A percentile compares a stretch with the other conserved stretches of the same genome.
phyloP scores from a whole-genome alignment of 2,329 filamentous ascomycete species.

The Talaromyces sp. region DNA sequence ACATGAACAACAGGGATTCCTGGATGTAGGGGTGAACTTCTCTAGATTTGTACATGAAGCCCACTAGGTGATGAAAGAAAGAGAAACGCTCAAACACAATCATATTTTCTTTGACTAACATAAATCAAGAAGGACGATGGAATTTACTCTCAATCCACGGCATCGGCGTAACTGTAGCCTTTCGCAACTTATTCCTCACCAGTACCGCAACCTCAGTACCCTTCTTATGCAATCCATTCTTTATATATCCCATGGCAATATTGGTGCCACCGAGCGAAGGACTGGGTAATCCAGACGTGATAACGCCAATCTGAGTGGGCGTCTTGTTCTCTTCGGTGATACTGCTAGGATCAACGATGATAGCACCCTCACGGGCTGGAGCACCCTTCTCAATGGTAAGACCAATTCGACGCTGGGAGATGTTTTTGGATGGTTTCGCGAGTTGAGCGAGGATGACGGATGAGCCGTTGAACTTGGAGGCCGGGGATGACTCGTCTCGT shows the following conservation, averaged over 20 bases:
- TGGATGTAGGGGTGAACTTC: too few relatives aligned
- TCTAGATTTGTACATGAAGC: background rate
- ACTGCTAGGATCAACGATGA: constrained; percentile 59
- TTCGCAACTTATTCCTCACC: constrained; percentile 72
- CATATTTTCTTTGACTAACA: background rate
- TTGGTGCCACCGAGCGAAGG: constrained; percentile 78
- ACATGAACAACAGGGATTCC: too few relatives aligned
- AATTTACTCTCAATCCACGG: constrained; percentile 83
- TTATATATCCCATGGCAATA: constrained; percentile 93
- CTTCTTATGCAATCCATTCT: constrained; percentile 75
- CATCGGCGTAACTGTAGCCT: constrained; percentile 80
- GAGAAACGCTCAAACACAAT: constrained; percentile 8
- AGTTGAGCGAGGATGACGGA: constrained; percentile 76
- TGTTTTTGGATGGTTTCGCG: constrained; percentile 54
- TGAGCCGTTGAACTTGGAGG: constrained; percentile 74
- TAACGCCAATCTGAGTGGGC: constrained; percentile 64
- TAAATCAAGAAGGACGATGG: constrained; percentile 43
- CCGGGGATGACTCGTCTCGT: constrained; percentile 47
- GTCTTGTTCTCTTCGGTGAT: constrained; percentile 38
- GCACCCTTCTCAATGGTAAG: constrained; percentile 75
- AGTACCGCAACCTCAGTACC: constrained; percentile 78
- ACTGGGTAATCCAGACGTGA: constrained; percentile 89
- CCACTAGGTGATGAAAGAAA: background rate
- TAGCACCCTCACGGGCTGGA: constrained; percentile 83
- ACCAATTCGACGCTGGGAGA: constrained; percentile 73